phyloP scores from a whole-genome alignment of 441 rosid genomes.

The Isatis lusitanica region DNA sequence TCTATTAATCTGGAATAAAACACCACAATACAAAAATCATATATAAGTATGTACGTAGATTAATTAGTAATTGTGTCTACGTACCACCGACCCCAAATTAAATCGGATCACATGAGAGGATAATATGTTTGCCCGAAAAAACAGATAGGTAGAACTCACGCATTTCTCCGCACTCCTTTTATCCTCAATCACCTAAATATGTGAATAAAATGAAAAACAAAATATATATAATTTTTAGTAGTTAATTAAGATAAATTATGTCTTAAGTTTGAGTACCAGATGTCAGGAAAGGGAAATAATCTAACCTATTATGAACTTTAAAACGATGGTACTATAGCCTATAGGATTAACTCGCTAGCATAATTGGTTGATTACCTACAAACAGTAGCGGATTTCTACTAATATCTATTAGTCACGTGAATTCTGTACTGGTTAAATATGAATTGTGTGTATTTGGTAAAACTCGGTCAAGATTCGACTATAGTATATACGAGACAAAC shows the following conservation, averaged over 20 bases:
- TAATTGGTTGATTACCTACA: not conserved
- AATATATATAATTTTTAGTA: not conserved
- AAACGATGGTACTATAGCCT: not conserved
- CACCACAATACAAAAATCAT: not conserved
- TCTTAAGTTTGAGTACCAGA: not conserved
- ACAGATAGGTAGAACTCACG: slow-evolving; percentile 21
- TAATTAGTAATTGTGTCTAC: slow-evolving; percentile 3
- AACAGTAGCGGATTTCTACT: not conserved
- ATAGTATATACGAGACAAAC: too few species aligned
- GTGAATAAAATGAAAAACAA: not conserved
- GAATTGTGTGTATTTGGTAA: too few species aligned
- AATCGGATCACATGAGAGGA: slow-evolving; percentile 24
- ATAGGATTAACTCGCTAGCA: not conserved
- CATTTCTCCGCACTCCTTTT: slow-evolving; percentile 3
- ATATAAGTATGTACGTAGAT: not conserved
- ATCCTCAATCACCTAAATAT: slow-evolving; percentile 2
- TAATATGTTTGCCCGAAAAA: not conserved
- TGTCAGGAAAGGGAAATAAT: not conserved
- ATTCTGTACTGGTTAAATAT: too few species aligned
- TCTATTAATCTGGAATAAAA: not conserved
- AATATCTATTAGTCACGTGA: not conserved
- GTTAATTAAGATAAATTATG: not conserved
- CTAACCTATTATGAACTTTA: not conserved
- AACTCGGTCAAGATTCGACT: too few species aligned
- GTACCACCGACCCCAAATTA: slow-evolving; percentile 27